Base-by-base conservation (phyloP, 495 filamentous ascomycete genomes). In the Penicillium argentinense region DNA sequence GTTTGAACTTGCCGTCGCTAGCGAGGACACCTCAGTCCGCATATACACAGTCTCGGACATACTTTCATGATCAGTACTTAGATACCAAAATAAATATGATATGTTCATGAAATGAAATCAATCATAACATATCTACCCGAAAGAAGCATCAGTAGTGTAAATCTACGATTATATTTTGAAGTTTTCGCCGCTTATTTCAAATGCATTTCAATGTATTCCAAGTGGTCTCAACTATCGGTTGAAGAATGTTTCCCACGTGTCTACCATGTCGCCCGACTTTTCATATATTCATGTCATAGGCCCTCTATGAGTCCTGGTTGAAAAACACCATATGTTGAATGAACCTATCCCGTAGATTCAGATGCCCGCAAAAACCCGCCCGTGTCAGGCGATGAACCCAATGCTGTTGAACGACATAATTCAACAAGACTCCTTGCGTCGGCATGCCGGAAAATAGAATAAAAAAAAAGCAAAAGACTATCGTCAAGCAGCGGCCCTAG, bases 11-110 rank as follows among this genome's bases (percentile, higher is more conserved):
- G 89, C 87, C 5, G 77, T 95, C 47, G 85, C 85, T 29, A 91
- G 89, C 47, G 89, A 92, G 60, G 91, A 97, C 64, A 78, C 78
- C 34, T 91, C 89, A 38, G 71, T 90, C 25, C 77, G 89, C 50
- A 75, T 96, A 63, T 88, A 87, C 67, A 68, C 67, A 28, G 66
- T 90, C 42, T 66, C 64, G 4, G 57, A 68, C 28, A 55, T 72
- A 44, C 33, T 56, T 14, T 56, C 43, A 53, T 66, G 46, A 54
- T 49, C 39, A 48, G 19, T 60, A 60, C 30, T 47, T 58, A 63
- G 28, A 44, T 24, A 39, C 9, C 27, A 44, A 32, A 28, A 36
- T 45, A 21, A 34, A 7, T 25, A 40, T 16, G 23, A 25, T 25
- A 16, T 4, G 7, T 32, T 32, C n/a, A 16, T 1, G 16, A 7